phyloP scores from a whole-genome alignment of 768 basidiomycete species.

The Boletus sp. region DNA sequence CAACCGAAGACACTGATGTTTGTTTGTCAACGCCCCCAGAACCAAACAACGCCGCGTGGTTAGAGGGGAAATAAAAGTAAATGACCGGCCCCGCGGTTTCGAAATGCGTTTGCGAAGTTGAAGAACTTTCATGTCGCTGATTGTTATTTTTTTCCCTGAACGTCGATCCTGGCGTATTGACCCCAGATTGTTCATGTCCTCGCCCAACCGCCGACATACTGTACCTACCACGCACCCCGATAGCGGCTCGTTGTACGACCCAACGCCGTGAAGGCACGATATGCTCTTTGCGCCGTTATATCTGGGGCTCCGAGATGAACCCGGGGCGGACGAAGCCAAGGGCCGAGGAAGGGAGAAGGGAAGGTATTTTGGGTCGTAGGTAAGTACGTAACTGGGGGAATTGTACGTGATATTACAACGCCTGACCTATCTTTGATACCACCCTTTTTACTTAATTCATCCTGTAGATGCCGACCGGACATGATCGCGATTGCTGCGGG shows the following conservation, averaged over 20 bases:
- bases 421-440: slow-evolving; percentile 2
- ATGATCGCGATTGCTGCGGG: slow-evolving; percentile 10
- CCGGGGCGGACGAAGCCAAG: not conserved
- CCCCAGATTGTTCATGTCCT: slow-evolving; percentile 3
- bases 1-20: not conserved
- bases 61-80: not conserved
- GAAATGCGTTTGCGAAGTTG: slow-evolving; percentile 6
- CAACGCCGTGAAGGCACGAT: not conserved
- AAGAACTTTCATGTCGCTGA: slow-evolving; percentile 9
- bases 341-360: slow-evolving; percentile 5
- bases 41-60: slow-evolving; percentile 18
- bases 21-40: slow-evolving; percentile 14
- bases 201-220: not conserved
- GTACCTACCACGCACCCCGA: not conserved
- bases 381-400: slow-evolving; percentile 17
- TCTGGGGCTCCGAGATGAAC: not conserved
- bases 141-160: not conserved
- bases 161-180: slow-evolving; percentile 16
- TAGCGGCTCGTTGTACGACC: not conserved
- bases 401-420: slow-evolving; percentile 4
- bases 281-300: not conserved
- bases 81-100: not conserved
- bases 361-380: slow-evolving; percentile 5
- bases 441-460: not conserved
- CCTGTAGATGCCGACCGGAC: not conserved